A percentile compares a stretch with the other conserved stretches of the same genome.
Evolutionary conservation across 306 rosid species (phyloP).

Genomic region (cucumber (Cucumis sativus)): Cucumber_9930_V3 NC_026656.2:24091001-24091500

Average conservation of each 20-base stretch:
- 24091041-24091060: not conserved
- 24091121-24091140: not conserved
- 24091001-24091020: not conserved
- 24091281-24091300: not conserved
- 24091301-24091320: too few species aligned
- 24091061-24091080: not conserved
- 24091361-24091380: not conserved
- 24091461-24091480: conserved; percentile 54
- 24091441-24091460: conserved; percentile 18
- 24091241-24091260: not conserved
- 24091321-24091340: not conserved
- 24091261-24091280: not conserved
- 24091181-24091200: conserved; percentile 49
- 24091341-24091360: not conserved
- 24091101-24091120: not conserved
- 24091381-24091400: not conserved
- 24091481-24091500: conserved; percentile 7
- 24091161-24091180: not conserved
- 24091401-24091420: not conserved
- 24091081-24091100: not conserved
- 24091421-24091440: not conserved
- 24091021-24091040: too few species aligned
- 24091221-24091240: conserved; percentile 7
- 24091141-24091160: not conserved
- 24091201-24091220: conserved; percentile 45